Evolutionary conservation across 2,329 filamentous ascomycete genomes (phyloP).

Genomic region (Ilyonectria sp.): DNA sequence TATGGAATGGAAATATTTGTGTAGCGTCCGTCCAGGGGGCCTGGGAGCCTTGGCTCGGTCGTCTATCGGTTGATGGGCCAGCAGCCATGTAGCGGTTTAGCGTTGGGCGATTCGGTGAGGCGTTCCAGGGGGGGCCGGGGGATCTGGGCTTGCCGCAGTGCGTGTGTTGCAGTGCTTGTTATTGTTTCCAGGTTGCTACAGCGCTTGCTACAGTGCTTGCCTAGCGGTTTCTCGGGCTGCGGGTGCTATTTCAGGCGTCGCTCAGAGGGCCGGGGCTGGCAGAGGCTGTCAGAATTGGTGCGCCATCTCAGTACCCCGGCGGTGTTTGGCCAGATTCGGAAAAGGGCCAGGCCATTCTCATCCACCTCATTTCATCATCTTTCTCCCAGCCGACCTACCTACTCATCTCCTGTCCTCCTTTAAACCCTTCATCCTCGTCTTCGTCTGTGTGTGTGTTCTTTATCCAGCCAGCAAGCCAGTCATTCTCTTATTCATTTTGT

Average conservation of each 20-base stretch:
- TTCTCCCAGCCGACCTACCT: neutral
- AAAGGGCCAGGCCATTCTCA: conserved; percentile 7
- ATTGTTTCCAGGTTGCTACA: neutral
- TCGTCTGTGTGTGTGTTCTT: neutral
- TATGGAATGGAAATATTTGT: conserved; percentile 1
- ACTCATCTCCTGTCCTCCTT: neutral
- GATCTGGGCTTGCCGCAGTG: neutral
- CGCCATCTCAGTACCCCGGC: conserved; percentile 17
- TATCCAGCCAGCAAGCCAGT: conserved; percentile 13
- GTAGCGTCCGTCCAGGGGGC: neutral
- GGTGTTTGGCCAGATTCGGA: conserved; percentile 9
- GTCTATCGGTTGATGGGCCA: conserved; percentile 41
- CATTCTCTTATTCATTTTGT: conserved; percentile 3
- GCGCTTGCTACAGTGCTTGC: neutral
- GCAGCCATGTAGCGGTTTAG: conserved; percentile 20
- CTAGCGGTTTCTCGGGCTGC: neutral
- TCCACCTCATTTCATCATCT: conserved; percentile 10
- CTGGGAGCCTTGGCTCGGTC: conserved; percentile 23
- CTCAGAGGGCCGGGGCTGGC: neutral
- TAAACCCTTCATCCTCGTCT: neutral
- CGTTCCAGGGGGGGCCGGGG: neutral
- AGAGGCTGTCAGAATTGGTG: neutral
- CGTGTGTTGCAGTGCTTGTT: neutral
- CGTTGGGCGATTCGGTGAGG: conserved; percentile 3
- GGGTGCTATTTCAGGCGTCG: neutral